Conservation (phyloP, 2,329 filamentous ascomycete species). For the Chrysoporthe austroafricana region DNA sequence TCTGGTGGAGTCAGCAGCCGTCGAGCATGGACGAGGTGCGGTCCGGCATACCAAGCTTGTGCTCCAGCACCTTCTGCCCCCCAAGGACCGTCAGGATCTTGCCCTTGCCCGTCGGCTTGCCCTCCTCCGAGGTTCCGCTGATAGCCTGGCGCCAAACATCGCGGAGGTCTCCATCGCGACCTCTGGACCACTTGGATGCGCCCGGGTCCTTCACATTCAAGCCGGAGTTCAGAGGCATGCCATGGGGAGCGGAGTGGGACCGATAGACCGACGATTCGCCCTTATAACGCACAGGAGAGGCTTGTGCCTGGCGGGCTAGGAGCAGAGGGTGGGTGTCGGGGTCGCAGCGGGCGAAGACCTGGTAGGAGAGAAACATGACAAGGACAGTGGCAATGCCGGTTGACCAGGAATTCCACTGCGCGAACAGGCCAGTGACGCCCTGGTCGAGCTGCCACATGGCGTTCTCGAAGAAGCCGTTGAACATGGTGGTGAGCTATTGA, state of each 20-base stretch:
- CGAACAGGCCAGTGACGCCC: constrained; percentile 68
- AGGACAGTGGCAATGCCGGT: constrained; percentile 72
- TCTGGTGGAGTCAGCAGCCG: constrained; percentile 46
- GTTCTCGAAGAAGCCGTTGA: constrained; percentile 48
- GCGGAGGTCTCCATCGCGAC: constrained; percentile 85
- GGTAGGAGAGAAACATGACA: constrained; percentile 69
- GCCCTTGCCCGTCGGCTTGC: constrained; percentile 65
- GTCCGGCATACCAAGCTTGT: constrained; percentile 58
- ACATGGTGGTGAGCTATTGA: constrained; percentile 21
- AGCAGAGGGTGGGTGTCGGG: constrained; percentile 92
- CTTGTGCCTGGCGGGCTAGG: constrained; percentile 80
- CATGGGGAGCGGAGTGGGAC: constrained; percentile 82
- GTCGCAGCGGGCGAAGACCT: constrained; percentile 72
- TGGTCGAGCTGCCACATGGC: constrained; percentile 72
- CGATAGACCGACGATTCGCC: constrained; percentile 87
- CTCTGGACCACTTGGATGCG: constrained; percentile 79
- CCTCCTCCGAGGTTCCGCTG: constrained; percentile 66
- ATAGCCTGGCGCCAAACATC: constrained; percentile 85
- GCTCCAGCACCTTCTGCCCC: constrained; percentile 73
- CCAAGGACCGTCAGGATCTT: constrained; percentile 81
- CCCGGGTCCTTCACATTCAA: constrained; percentile 82
- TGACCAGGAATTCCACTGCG: constrained; percentile 82
- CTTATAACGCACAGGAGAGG: constrained; percentile 78
- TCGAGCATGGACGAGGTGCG: too few relatives aligned
- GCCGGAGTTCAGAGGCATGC: constrained; percentile 77